These are phyloP conservation scores for Mycena venus DNA, from an alignment of 768 basidiomycete species.

Conservation along the genomic window DNA sequence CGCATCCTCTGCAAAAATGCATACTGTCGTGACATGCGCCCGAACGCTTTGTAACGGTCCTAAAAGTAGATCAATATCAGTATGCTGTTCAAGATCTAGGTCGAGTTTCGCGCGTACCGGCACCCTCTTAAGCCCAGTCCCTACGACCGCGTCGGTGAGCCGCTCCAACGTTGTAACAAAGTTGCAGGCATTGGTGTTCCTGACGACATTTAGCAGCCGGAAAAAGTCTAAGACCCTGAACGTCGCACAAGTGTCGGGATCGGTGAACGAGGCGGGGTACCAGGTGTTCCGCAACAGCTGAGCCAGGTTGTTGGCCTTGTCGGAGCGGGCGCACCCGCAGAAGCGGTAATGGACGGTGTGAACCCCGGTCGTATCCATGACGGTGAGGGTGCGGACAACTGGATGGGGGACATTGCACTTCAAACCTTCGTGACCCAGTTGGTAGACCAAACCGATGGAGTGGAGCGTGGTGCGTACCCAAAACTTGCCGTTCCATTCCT, in stretches of 20 bases:
- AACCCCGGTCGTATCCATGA: conserved; percentile 24
- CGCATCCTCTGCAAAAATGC: neutral
- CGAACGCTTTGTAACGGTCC: conserved; percentile 17
- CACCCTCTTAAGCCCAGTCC: neutral
- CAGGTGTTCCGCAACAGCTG: conserved; percentile 10
- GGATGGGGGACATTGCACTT: conserved; percentile 4
- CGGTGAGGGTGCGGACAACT: neutral
- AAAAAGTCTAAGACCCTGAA: conserved; percentile 20
- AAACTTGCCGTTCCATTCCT: conserved; percentile 29
- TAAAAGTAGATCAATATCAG: no score
- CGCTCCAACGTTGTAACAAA: conserved; percentile 15
- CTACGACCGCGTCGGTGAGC: neutral
- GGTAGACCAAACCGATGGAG: conserved; percentile 18
- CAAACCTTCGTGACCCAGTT: conserved; percentile 31
- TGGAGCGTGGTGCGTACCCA: conserved; percentile 4
- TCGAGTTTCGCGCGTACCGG: no score
- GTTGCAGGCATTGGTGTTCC: conserved; percentile 5
- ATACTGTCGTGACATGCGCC: conserved; percentile 2
- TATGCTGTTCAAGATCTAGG: no score
- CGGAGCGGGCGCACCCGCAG: conserved; percentile 20
- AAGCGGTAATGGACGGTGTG: conserved; percentile 15
- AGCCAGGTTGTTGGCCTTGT: neutral
- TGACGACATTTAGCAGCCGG: conserved; percentile 30
- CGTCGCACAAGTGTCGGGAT: conserved; percentile 29
- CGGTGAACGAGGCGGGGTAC: conserved; percentile 24